Percentiles rank a stretch among this genome's conserved stretches.
These are phyloP conservation scores for Collybia mongolica DNA, from an alignment of 768 basidiomycete genomes.

Conservation along the genomic window DNA sequence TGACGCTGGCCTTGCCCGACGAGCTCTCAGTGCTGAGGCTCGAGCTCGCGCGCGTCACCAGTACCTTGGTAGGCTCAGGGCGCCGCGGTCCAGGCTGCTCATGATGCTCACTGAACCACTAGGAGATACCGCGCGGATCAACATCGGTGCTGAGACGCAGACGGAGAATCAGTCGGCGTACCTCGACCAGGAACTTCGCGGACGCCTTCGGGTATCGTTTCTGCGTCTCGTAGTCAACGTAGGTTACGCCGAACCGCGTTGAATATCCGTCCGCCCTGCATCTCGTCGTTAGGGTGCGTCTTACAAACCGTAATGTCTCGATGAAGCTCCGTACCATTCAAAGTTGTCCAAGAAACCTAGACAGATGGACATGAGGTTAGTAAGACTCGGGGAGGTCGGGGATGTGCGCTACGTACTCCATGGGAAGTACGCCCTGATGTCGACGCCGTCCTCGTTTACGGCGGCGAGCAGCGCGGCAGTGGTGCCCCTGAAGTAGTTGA, in stretches of 20 bases:
- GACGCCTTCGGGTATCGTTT: conserved; percentile 52
- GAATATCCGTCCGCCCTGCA: conserved; percentile 50
- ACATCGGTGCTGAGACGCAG: background rate
- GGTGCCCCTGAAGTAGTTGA: conserved; percentile 65
- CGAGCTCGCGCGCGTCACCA: background rate
- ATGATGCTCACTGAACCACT: conserved; percentile 12
- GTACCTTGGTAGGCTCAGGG: background rate
- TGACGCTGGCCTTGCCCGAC: background rate
- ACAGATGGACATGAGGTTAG: background rate
- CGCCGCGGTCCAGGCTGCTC: conserved; percentile 4
- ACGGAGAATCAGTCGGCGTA: background rate
- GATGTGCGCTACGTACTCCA: conserved; percentile 48
- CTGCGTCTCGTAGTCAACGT: conserved; percentile 57
- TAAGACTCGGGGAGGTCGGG: background rate
- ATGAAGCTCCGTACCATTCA: conserved; percentile 46
- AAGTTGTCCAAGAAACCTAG: conserved; percentile 69
- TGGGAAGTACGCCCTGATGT: conserved; percentile 61
- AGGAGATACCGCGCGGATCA: background rate
- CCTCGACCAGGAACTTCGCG: conserved; percentile 35
- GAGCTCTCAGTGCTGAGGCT: background rate
- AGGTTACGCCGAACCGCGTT: conserved; percentile 57
- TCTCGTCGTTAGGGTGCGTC: background rate
- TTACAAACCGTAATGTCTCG: background rate
- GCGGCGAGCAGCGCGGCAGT: conserved; percentile 53
- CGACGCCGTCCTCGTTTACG: conserved; percentile 62